Conservation (phyloP, 257 asterid species). For the Scutellaria barbata region DNA sequence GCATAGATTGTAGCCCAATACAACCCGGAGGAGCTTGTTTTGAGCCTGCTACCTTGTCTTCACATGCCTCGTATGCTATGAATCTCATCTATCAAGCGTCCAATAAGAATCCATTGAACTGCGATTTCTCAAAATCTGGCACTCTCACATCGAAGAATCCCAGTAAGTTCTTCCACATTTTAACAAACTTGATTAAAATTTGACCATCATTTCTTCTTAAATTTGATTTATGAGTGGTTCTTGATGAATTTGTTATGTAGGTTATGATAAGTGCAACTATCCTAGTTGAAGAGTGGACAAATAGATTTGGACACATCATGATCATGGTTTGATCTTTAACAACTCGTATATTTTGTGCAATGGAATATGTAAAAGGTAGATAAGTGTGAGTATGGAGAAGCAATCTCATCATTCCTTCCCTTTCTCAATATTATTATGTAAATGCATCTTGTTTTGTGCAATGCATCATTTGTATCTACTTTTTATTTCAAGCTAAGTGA, state of each 20-base stretch:
- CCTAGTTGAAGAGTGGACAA: slow-evolving; percentile 44
- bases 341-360: slow-evolving; percentile 25
- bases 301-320: not conserved
- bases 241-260: slow-evolving; percentile 31
- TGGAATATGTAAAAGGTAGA: not conserved
- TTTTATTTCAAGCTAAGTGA: slow-evolving; percentile 7
- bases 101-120: slow-evolving; percentile 43
- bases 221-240: not conserved
- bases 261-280: slow-evolving; percentile 55
- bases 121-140: slow-evolving; percentile 62
- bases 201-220: too few species aligned
- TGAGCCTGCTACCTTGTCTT: slow-evolving; percentile 52
- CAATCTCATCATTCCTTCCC: too few species aligned
- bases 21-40: slow-evolving; percentile 75
- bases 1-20: slow-evolving; percentile 60
- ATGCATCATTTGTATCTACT: not conserved
- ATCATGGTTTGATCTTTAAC: slow-evolving; percentile 14
- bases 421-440: not conserved
- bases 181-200: not conserved
- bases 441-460: not conserved
- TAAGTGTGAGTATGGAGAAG: too few species aligned
- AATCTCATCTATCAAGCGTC: slow-evolving; percentile 55
- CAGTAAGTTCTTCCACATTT: slow-evolving; percentile 43
- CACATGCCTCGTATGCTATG: slow-evolving; percentile 74
- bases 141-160: slow-evolving; percentile 53